These are phyloP conservation scores for Arachnopeziza araneosa DNA, from an alignment of 2,329 filamentous ascomycete genomes.

Conservation along the genomic window DNA sequence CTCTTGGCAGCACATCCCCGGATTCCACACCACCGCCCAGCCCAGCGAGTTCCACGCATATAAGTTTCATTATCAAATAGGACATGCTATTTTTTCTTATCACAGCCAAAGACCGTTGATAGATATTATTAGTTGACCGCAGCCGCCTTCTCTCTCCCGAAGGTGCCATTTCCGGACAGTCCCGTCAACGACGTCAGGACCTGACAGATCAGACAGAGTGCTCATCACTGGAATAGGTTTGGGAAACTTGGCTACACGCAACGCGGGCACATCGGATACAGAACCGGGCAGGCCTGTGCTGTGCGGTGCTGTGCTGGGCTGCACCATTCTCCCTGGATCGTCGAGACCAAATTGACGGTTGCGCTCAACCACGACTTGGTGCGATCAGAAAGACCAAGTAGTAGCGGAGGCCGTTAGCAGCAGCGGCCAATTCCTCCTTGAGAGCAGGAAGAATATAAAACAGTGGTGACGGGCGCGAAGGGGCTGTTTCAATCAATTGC, in stretches of 20 bases:
- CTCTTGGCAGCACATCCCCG: neutral
- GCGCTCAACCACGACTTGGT: neutral
- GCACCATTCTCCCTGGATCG: neutral
- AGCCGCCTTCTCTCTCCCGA: neutral
- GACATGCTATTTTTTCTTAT: neutral
- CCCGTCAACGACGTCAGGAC: neutral
- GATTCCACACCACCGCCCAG: neutral
- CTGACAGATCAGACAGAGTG: neutral
- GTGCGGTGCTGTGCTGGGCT: no score
- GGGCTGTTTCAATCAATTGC: neutral
- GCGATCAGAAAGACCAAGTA: neutral
- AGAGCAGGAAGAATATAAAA: neutral
- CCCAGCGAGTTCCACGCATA: neutral
- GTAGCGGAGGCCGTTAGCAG: neutral
- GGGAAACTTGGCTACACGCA: neutral
- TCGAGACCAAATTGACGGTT: neutral
- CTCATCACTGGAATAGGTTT: neutral
- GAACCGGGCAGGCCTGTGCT: neutral
- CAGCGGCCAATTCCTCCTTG: neutral
- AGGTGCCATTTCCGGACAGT: neutral
- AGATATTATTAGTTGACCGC: neutral
- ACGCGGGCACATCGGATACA: neutral
- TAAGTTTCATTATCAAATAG: neutral
- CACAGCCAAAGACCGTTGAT: neutral
- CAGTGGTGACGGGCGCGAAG: neutral